phyloP scores from a whole-genome alignment of 345 rosid genomes.

The Boechera stricta region DNA sequence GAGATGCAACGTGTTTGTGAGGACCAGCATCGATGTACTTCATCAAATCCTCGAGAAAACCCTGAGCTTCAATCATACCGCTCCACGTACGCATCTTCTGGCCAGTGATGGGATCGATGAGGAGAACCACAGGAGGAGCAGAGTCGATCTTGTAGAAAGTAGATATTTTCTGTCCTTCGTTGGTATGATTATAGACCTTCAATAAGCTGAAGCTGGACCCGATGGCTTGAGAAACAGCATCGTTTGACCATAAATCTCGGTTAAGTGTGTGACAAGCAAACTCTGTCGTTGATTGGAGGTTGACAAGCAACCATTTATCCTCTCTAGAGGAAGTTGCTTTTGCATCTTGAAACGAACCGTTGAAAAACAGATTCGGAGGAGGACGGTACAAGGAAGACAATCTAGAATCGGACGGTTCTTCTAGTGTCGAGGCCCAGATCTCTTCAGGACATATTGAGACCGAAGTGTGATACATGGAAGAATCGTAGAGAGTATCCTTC shows the following conservation, averaged over 20 bases:
- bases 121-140: slow-evolving; percentile 69
- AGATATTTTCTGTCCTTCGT: slow-evolving; percentile 74
- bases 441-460: background rate
- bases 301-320: slow-evolving; percentile 83
- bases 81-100: slow-evolving; percentile 77
- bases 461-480: background rate
- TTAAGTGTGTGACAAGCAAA: slow-evolving; percentile 85
- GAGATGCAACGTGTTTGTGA: slow-evolving; percentile 18
- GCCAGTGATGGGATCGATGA: slow-evolving; percentile 85
- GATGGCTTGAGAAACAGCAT: slow-evolving; percentile 71
- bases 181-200: slow-evolving; percentile 58
- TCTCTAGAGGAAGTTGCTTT: slow-evolving; percentile 62
- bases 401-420: background rate
- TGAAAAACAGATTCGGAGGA: slow-evolving; percentile 71
- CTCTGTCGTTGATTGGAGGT: slow-evolving; percentile 76
- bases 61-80: slow-evolving; percentile 79
- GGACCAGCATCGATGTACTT: slow-evolving; percentile 1
- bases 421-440: background rate
- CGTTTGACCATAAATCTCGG: slow-evolving; percentile 89
- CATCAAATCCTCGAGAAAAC: slow-evolving; percentile 62
- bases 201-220: slow-evolving; percentile 70
- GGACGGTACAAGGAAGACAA: slow-evolving; percentile 72
- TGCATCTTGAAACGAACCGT: slow-evolving; percentile 82
- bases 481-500: background rate
- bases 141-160: slow-evolving; percentile 72